Evolutionary conservation across 2,329 filamentous ascomycete genomes (phyloP).

Genomic region (Trichoderma sp.): DNA sequence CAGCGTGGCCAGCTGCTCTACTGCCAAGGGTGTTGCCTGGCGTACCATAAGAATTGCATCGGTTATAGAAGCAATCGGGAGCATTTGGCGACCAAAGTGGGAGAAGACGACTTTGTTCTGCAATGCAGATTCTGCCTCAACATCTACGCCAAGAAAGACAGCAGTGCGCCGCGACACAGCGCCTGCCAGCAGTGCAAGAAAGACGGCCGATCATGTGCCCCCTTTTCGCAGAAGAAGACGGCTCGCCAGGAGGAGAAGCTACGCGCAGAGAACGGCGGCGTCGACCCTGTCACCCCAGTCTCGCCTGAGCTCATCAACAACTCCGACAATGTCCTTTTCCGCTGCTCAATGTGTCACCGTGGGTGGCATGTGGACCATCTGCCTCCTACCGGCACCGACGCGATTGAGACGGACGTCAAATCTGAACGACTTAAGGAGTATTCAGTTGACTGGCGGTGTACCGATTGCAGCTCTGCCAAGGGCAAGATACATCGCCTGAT

Average conservation of each 20-base stretch:
- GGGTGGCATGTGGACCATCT: constrained; percentile 86
- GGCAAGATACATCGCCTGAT: constrained; percentile 76
- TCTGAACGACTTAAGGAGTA: constrained; percentile 70
- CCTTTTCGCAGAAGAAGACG: constrained; percentile 74
- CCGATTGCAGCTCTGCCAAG: constrained; percentile 67
- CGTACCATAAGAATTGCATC: constrained; percentile 83
- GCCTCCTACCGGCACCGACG: constrained; percentile 49
- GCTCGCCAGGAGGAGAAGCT: constrained; percentile 81
- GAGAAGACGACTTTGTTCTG: constrained; percentile 74
- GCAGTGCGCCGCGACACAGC: constrained; percentile 67
- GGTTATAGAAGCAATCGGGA: constrained; percentile 73
- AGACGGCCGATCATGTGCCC: constrained; percentile 67
- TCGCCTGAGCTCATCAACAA: constrained; percentile 71
- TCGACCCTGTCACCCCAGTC: constrained; percentile 73
- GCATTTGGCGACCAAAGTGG: constrained; percentile 88
- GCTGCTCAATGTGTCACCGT: constrained; percentile 75
- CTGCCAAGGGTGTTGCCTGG: constrained; percentile 86
- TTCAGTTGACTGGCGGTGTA: constrained; percentile 74
- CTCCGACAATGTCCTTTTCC: constrained; percentile 73
- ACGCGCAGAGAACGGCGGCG: constrained; percentile 74
- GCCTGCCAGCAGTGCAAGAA: constrained; percentile 71
- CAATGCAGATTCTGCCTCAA: constrained; percentile 88
- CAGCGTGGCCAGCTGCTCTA: constrained; percentile 70
- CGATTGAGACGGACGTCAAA: constrained; percentile 40
- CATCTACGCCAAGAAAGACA: constrained; percentile 67